Percentiles rank a stretch among this genome's conserved stretches.
These are phyloP conservation scores for Potentilla sterilis DNA, from an alignment of 306 rosid genomes.

Conservation along the genomic window DNA sequence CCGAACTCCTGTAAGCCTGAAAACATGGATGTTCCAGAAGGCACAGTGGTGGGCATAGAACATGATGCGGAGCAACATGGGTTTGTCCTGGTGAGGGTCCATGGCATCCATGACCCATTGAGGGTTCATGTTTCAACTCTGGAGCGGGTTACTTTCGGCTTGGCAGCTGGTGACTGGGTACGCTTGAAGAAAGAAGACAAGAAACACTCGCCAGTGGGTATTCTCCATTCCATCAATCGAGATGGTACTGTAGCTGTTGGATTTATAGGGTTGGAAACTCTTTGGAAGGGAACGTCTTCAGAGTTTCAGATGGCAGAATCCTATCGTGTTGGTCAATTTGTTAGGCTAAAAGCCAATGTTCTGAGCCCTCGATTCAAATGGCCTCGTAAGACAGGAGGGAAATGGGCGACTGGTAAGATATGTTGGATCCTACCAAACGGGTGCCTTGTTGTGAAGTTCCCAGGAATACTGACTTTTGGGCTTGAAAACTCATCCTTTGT, in stretches of 20 bases:
- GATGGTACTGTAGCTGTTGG: slow-evolving; percentile 62
- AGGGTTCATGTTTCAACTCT: slow-evolving; percentile 60
- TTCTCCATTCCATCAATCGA: slow-evolving; percentile 69
- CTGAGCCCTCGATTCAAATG: slow-evolving; percentile 77
- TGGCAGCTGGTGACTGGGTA: slow-evolving; percentile 86
- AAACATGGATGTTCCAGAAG: slow-evolving; percentile 79
- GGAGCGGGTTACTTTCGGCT: slow-evolving; percentile 72
- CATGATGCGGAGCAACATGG: slow-evolving; percentile 45
- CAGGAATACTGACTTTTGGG: slow-evolving; percentile 59
- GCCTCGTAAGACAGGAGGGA: slow-evolving; percentile 58
- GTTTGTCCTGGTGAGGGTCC: slow-evolving; percentile 72
- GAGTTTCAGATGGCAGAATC: slow-evolving; percentile 76
- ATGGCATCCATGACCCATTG: slow-evolving; percentile 73
- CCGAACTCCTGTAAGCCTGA: slow-evolving; percentile 59
- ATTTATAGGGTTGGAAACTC: slow-evolving; percentile 69
- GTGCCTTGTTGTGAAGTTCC: slow-evolving; percentile 74
- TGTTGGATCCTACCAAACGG: slow-evolving; percentile 83
- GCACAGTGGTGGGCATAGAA: slow-evolving; percentile 74
- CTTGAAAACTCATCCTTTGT: slow-evolving; percentile 49
- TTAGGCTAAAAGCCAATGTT: slow-evolving; percentile 53
- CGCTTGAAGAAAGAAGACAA: slow-evolving; percentile 51
- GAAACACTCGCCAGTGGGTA: slow-evolving; percentile 80
- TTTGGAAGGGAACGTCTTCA: slow-evolving; percentile 67
- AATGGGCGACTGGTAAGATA: slow-evolving; percentile 71
- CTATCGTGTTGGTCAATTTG: slow-evolving; percentile 73